Evolutionary conservation across 495 filamentous ascomycete species (phyloP).

Genomic region (Xylaria palmicola): DNA sequence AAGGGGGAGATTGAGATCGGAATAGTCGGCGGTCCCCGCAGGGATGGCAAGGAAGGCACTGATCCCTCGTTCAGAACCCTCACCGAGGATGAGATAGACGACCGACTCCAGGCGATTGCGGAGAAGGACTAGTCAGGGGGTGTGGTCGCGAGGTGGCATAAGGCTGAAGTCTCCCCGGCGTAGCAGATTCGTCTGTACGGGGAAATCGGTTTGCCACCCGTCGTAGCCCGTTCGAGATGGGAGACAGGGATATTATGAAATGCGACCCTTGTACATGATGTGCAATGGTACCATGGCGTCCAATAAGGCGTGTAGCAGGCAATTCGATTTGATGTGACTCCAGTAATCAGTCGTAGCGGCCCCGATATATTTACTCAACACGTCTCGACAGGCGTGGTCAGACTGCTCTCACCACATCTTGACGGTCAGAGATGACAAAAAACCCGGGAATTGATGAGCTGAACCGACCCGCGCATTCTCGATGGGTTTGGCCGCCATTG

Average conservation of each 20-base stretch:
- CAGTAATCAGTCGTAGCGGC: background rate
- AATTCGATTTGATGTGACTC: conserved; percentile 5
- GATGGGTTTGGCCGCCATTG: background rate
- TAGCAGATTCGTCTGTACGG: conserved; percentile 20
- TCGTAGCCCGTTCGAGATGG: background rate
- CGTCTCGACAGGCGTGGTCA: background rate
- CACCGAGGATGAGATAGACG: conserved; percentile 97
- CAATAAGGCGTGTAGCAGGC: conserved; percentile 10
- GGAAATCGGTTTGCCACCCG: conserved; percentile 11
- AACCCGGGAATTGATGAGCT: conserved; percentile 1
- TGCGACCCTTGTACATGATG: background rate
- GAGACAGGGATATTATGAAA: background rate
- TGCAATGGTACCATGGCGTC: conserved; percentile 7
- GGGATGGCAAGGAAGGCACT: conserved; percentile 77
- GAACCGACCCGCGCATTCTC: background rate
- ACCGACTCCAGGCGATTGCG: conserved; percentile 92
- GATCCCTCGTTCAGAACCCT: conserved; percentile 79
- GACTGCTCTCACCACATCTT: conserved; percentile 1
- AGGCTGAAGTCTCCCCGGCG: conserved; percentile 23
- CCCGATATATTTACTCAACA: conserved; percentile 1
- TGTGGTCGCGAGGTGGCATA: conserved; percentile 18
- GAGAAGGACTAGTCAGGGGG: conserved; percentile 91
- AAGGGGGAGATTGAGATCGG: conserved; percentile 98
- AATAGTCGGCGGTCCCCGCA: conserved; percentile 80
- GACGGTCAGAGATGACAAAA: background rate